phyloP scores from a whole-genome alignment of 352 stramenopile species.

The Phytophthora hybrid region DNA sequence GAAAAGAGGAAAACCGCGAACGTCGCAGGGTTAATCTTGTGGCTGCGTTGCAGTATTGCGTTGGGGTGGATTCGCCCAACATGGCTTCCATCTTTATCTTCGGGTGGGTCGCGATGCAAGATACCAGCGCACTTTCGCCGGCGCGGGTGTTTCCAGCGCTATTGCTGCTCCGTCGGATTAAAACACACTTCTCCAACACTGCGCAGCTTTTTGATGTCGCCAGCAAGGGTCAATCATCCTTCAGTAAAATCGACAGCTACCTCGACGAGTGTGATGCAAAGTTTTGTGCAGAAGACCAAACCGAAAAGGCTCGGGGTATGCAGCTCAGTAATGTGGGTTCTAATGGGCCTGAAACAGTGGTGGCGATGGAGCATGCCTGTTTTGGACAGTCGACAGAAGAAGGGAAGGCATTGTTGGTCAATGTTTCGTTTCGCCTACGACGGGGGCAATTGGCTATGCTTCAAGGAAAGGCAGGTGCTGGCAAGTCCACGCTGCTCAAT shows the following conservation, averaged over 20 bases:
- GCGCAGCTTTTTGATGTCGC: constrained; percentile 37
- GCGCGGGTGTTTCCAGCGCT: constrained; percentile 47
- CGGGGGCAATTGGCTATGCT: constrained; percentile 65
- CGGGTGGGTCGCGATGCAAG: constrained; percentile 44
- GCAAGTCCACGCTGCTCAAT: constrained; percentile 69
- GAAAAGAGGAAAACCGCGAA: constrained; percentile 46
- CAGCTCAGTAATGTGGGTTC: constrained; percentile 7
- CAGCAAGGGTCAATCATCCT: constrained; percentile 31
- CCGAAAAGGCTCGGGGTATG: background rate
- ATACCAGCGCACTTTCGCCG: constrained; percentile 39
- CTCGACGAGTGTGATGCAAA: constrained; percentile 22
- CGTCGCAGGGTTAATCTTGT: constrained; percentile 33
- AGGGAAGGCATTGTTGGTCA: constrained; percentile 56
- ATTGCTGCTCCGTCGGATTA: constrained; percentile 46
- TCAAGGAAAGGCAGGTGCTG: constrained; percentile 64
- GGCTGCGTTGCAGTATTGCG: constrained; percentile 41
- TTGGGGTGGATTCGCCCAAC: constrained; percentile 43
- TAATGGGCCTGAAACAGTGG: constrained; percentile 36
- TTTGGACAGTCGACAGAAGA: constrained; percentile 45
- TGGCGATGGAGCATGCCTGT: constrained; percentile 51
- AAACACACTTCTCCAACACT: constrained; percentile 41
- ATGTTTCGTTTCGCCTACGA: constrained; percentile 56
- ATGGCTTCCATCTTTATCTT: constrained; percentile 52
- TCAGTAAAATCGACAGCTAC: constrained; percentile 38
- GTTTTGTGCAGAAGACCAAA: constrained; percentile 16